Evolutionary conservation across 2,329 filamentous ascomycete genomes (phyloP).

Genomic region (Cladosporium sp.): DNA sequence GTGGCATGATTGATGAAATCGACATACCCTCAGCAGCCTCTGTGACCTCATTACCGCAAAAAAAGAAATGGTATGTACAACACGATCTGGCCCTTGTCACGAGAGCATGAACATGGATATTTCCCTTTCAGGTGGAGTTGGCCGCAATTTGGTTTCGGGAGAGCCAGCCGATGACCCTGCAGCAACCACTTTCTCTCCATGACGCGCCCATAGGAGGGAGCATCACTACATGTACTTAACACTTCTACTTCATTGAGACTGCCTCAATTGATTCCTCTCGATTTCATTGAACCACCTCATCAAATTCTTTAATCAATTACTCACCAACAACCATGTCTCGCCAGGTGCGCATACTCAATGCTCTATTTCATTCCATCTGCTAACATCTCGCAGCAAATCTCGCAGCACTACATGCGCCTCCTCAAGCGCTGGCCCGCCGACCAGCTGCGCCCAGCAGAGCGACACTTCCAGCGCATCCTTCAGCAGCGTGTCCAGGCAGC

Average conservation of each 20-base stretch:
- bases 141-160: slow-evolving; percentile 9
- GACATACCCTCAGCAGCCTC: slow-evolving; percentile 25
- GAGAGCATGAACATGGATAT: background rate
- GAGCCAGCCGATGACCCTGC: slow-evolving; percentile 6
- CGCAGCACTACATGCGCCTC: slow-evolving; percentile 49
- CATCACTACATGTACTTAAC: background rate
- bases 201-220: background rate
- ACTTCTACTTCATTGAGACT: too few species aligned
- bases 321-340: slow-evolving; percentile 21
- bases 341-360: slow-evolving; percentile 15
- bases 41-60: slow-evolving; percentile 23
- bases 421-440: slow-evolving; percentile 49
- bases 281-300: background rate
- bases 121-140: background rate
- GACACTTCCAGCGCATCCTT: slow-evolving; percentile 40
- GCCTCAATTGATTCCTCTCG: background rate
- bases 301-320: background rate
- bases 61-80: background rate
- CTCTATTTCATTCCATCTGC: background rate
- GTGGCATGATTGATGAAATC: background rate
- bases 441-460: slow-evolving; percentile 43
- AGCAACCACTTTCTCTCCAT: background rate
- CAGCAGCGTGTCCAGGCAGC: slow-evolving; percentile 36
- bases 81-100: background rate
- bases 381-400: slow-evolving; percentile 27